Base-by-base conservation (phyloP, 1,284 basidiomycete genomes). In the Sanghuangporus baumii region DNA sequence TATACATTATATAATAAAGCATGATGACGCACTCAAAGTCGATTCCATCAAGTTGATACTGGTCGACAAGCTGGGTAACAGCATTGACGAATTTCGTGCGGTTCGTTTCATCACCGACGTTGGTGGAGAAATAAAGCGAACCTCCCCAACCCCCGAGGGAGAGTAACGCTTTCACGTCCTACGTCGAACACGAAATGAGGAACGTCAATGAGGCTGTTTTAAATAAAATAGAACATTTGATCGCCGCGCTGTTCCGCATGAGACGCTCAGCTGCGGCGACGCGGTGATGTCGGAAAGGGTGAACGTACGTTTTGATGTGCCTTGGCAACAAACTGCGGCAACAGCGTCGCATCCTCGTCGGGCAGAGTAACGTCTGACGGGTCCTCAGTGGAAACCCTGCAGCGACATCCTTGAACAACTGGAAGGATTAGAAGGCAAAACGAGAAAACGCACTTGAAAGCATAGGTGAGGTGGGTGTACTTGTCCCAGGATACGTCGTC, bases 141-240 rank as follows among this genome's bases (percentile, higher is more conserved):
- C 93, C 93, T 5, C 84, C 86, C 93, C 93, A 96, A 47, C 94
- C 94, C 61, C 94, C 95, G 52, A 97, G 81, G 46, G 91, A 89
- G 47, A 96, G 76, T 62, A 87, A 75, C n/a, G 94, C 89, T 65
- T 83, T 81, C 47, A 93, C 89, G 64, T 77, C 76, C 63, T 80
- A 78, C 76, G 83, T 69, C 57, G 18, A 58, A 54, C 5, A 41
- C 8, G 31, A 36, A 37, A 54, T n/a, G 8, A 34, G 3, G 34
- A 16, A 31, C 26, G 26, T 43, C 11, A n/a, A 12, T 3, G 11
- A n/a, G 6, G n/a, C 41, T 43, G 41, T n/a, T 3, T 43, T 5
- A 31, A 4, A 31, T 31, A 31, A 31, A 23, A 48, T 23, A 48
- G 47, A 16, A 48, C 47, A 48, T 20, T 9, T 9, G 3, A 31